phyloP scores from a whole-genome alignment of 2,329 filamentous ascomycete species.

The Penicillium occitanis region DNA sequence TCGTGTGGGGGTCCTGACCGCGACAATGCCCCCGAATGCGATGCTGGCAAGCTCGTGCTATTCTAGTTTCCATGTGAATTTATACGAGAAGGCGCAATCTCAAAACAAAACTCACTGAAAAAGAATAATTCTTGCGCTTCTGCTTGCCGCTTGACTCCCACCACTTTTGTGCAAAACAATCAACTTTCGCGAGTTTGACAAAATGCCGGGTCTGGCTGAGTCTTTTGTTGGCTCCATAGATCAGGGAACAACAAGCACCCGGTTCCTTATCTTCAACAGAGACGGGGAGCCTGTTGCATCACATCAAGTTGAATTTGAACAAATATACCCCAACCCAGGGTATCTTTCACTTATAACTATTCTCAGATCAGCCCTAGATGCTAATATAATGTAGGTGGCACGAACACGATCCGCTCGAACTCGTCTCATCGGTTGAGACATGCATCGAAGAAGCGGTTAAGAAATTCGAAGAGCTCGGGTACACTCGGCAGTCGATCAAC shows the following conservation, averaged over 20 bases:
- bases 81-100: not conserved
- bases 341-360: conserved; percentile 36
- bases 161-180: not conserved
- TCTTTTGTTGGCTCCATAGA: conserved; percentile 81
- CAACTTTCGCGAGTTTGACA: not conserved
- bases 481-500: conserved; percentile 64
- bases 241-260: conserved; percentile 83
- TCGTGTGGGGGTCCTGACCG: conserved; percentile 12
- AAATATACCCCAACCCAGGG: conserved; percentile 82
- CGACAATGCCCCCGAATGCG: not conserved
- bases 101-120: not conserved
- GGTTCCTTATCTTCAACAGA: conserved; percentile 85
- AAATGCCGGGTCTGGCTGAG: conserved; percentile 23
- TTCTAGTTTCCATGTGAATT: not conserved
- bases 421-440: conserved; percentile 69
- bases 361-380: not conserved
- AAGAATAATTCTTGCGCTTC: not conserved
- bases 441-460: conserved; percentile 75
- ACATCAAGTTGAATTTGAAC: conserved; percentile 82
- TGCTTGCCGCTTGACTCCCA: not conserved
- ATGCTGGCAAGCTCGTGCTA: not conserved
- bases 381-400: conserved; percentile 65
- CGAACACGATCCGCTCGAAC: conserved; percentile 77
- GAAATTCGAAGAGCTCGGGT: conserved; percentile 66
- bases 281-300: conserved; percentile 73